Evolutionary conservation across 345 rosid species (phyloP), one percentile per base, ranked within the genome.

Genomic region (Toxicodendron radicans): DNA sequence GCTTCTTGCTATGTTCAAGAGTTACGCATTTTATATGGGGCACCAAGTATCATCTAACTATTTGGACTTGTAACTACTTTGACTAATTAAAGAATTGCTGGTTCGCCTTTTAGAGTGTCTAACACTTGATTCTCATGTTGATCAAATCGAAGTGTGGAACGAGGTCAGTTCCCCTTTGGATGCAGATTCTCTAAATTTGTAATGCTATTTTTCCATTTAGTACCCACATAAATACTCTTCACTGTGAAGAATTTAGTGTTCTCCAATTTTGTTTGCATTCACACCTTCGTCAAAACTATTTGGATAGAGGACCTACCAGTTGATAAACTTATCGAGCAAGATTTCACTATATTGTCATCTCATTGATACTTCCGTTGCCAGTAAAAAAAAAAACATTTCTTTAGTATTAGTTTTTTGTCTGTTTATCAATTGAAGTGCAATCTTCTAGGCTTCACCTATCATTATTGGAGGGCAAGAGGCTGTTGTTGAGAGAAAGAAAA

Each of bases 361-460:
- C 18, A 16, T 30, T 27, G 64, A 60, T 60, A 38, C 32, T 32
- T 60, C 7, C 11, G 35, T 70, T 70, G 13, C 33, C 7, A 21
- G 5, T 7, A 23, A 56, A 38, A n/a, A n/a, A n/a, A n/a, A 54
- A 5, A 6, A 2, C 1, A 35, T 48, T 12, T 12, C 38, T 16
- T 0, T 7, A 46, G 13, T 57, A 41, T 65, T 32, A 0, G 3
- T 41, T 61, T 33, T 76, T 24, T 10, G 17, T 10, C 10, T 7
- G 14, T 1, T 13, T 43, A 10, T 18, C 12, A 10, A 58, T 17
- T 10, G 24, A 61, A 72, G 46, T 61, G 41, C 58, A 73, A 48
- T 45, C 74, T 75, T 75, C 64, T 88, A 93, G 98, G 93, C 97
- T 70, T 90, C 98, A 41, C 92, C 95, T 3, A 48, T 93, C 70